These are phyloP conservation scores for Paracorniculantispora psalliotae DNA, from an alignment of 2,329 filamentous ascomycete species.

Conservation along the genomic window DNA sequence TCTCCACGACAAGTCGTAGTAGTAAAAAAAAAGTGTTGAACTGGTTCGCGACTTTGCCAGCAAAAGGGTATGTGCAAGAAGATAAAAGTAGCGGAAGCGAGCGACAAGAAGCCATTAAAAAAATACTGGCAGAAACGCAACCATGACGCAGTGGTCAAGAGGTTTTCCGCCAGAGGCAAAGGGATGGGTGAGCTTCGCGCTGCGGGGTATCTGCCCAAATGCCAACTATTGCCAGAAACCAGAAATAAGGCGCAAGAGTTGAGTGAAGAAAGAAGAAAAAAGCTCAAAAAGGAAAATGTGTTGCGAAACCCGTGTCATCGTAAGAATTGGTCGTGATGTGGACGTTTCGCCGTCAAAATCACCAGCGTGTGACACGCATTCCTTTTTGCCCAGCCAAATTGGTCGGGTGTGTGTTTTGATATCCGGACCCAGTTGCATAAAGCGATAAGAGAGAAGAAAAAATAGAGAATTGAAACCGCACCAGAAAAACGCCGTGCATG, in stretches of 20 bases:
- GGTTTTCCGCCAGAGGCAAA: conserved; percentile 1
- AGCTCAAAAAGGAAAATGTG: background rate
- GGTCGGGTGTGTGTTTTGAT: conserved; percentile 13
- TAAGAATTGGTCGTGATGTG: conserved; percentile 4
- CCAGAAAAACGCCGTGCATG: conserved; percentile 48
- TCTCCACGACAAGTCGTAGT: background rate
- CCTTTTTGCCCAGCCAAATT: conserved; percentile 24
- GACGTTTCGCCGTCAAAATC: conserved; percentile 5
- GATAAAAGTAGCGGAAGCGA: conserved; percentile 12
- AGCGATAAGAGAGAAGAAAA: conserved; percentile 14
- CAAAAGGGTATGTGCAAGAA: conserved; percentile 15
- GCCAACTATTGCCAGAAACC: conserved; percentile 7
- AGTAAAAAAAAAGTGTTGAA: conserved; percentile 7
- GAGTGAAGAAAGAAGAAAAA: background rate
- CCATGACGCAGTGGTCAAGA: background rate
- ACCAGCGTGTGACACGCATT: conserved; percentile 23
- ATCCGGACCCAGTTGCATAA: conserved; percentile 19
- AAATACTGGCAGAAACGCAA: conserved; percentile 5
- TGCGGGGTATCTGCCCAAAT: conserved; percentile 15
- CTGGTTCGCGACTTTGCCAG: conserved; percentile 13
- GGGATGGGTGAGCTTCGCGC: conserved; percentile 8
- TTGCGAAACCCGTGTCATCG: conserved; percentile 11
- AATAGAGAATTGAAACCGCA: conserved; percentile 11
- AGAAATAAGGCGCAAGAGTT: conserved; percentile 3
- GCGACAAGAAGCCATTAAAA: conserved; percentile 6